Conservation (phyloP, 2,329 filamentous ascomycete genomes). For the Neonectria hederae region DNA sequence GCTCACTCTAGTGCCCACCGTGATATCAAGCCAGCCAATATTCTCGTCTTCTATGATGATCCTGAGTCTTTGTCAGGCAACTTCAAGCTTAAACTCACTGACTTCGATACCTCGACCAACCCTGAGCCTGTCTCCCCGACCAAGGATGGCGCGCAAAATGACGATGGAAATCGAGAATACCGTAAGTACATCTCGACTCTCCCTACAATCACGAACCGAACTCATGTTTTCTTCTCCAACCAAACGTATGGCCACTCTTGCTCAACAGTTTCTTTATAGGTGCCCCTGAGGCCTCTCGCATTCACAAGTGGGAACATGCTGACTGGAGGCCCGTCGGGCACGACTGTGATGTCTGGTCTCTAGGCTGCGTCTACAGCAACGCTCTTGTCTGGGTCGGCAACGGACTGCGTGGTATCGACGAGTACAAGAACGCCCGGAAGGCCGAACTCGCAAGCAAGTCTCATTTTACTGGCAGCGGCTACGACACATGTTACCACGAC, state of each 20-base stretch:
- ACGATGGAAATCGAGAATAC: conserved; percentile 25
- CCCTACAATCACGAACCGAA: too few relatives aligned
- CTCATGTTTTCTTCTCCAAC: neutral
- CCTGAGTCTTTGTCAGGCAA: neutral
- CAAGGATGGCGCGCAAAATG: neutral
- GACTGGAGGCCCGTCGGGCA: neutral
- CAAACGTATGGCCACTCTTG: too few relatives aligned
- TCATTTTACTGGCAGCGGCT: conserved; percentile 5
- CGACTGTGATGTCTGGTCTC: conserved; percentile 25
- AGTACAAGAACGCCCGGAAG: neutral
- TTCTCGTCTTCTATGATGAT: conserved; percentile 14
- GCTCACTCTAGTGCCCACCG: conserved; percentile 22
- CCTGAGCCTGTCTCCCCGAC: neutral
- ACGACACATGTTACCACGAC: conserved; percentile 28
- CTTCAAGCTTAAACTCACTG: conserved; percentile 23
- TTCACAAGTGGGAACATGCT: neutral
- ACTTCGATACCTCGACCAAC: conserved; percentile 22
- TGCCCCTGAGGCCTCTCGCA: conserved; percentile 19
- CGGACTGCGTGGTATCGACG: neutral
- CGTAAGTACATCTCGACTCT: neutral
- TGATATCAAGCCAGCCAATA: conserved; percentile 30
- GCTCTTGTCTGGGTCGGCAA: conserved; percentile 26
- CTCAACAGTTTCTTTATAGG: neutral
- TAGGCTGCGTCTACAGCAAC: conserved; percentile 29
- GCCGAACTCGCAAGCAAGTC: neutral